Conservation (phyloP, 345 rosid genomes). For the Euphorbia tirucalli region DNA sequence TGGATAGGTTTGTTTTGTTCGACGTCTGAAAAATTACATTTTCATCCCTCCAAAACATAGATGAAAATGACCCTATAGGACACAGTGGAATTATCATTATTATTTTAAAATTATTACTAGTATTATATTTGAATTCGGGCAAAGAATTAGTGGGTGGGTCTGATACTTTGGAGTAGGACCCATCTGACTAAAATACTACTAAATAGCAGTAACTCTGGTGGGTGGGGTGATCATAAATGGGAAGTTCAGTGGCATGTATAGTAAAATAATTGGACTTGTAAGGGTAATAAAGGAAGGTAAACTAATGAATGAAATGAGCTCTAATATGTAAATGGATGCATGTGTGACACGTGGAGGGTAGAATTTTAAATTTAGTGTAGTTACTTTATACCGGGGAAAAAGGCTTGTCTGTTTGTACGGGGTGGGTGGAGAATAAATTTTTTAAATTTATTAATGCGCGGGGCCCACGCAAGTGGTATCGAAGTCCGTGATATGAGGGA, state of each 20-base stretch:
- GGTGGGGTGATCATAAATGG: not conserved
- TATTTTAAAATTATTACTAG: not conserved
- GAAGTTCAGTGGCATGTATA: conserved; percentile 11
- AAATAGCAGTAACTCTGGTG: not conserved
- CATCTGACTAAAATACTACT: not conserved
- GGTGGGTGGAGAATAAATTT: too few species aligned
- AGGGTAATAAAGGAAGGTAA: not conserved
- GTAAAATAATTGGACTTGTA: not conserved
- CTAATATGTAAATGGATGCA: conserved; percentile 1
- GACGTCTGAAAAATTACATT: not conserved
- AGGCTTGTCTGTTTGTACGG: not conserved
- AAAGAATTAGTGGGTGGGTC: not conserved
- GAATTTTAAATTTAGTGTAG: not conserved
- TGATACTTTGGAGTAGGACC: conserved; percentile 9
- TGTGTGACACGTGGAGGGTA: conserved; percentile 14
- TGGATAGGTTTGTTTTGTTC: not conserved
- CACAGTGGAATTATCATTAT: not conserved
- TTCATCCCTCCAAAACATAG: not conserved
- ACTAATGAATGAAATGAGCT: not conserved
- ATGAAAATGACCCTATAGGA: not conserved
- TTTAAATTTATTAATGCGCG: not conserved
- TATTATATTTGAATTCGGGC: not conserved
- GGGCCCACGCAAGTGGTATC: not conserved
- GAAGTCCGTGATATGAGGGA: conserved; percentile 1
- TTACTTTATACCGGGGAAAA: not conserved